Percentiles rank a stretch among this genome's conserved stretches.
These are phyloP conservation scores for Tulasnella sp. DNA, from an alignment of 768 basidiomycete species.

Conservation along the genomic window DNA sequence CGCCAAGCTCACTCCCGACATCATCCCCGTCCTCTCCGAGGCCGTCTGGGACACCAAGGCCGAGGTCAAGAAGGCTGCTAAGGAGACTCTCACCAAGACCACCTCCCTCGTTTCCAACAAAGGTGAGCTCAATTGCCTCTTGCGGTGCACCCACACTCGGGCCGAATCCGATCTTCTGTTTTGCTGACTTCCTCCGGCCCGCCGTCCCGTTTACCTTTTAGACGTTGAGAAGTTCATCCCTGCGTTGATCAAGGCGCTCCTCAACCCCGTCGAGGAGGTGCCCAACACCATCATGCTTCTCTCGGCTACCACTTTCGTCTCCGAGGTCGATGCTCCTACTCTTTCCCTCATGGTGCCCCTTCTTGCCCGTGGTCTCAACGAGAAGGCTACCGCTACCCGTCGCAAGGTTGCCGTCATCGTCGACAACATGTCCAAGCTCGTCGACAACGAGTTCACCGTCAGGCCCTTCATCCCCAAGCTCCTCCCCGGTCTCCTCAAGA, in stretches of 20 bases:
- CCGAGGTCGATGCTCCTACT: constrained; percentile 94
- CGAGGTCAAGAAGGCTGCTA: constrained; percentile 97
- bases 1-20: constrained; percentile 84
- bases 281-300: constrained; percentile 89
- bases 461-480: constrained; percentile 95
- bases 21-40: constrained; percentile 87
- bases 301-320: constrained; percentile 98
- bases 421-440: constrained; percentile 98
- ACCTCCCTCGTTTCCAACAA: constrained; percentile 95
- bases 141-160: not conserved
- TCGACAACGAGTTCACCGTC: constrained; percentile 89
- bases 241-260: constrained; percentile 92
- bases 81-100: constrained; percentile 87
- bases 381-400: constrained; percentile 93
- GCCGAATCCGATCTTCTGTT: not conserved
- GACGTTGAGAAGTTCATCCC: constrained; percentile 51
- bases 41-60: constrained; percentile 99
- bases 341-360: constrained; percentile 97
- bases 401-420: constrained; percentile 96
- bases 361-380: constrained; percentile 80
- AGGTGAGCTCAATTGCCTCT: constrained; percentile 64
- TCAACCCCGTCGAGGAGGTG: constrained; percentile 99
- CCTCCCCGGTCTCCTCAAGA: constrained; percentile 90
- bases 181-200: constrained; percentile 13
- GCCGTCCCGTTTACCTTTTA: constrained; percentile 30